Conservation (phyloP, 139 green algal species). For the Chlorella sp. region DNA sequence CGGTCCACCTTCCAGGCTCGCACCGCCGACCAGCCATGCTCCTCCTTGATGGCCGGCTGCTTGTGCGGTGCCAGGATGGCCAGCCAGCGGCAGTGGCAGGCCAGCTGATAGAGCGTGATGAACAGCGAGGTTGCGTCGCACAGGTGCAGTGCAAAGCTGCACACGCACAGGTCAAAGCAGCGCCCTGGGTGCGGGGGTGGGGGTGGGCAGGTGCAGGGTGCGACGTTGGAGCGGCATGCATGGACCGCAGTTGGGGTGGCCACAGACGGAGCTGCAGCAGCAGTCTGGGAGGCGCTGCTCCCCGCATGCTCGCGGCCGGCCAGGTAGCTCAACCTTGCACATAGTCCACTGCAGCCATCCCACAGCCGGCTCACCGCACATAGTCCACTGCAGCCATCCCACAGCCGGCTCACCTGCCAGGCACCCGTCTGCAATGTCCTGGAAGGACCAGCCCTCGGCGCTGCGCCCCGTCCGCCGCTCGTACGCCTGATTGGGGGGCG, state of each 20-base stretch:
- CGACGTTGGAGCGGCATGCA: too few species aligned
- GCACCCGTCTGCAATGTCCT: conserved; percentile 15
- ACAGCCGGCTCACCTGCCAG: background rate
- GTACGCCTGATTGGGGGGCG: background rate
- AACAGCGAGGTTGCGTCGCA: conserved; percentile 2
- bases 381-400: too few species aligned
- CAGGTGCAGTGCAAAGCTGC: conserved; percentile 26
- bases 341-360: too few species aligned
- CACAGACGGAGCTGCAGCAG: too few species aligned
- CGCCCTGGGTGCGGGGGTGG: background rate
- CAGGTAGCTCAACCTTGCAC: too few species aligned
- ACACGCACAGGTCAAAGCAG: conserved; percentile 7
- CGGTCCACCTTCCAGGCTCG: background rate
- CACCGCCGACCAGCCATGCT: conserved; percentile 18
- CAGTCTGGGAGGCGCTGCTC: too few species aligned
- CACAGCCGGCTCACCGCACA: too few species aligned
- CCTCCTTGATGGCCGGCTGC: background rate
- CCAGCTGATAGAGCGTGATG: conserved; percentile 23
- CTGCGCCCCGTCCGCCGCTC: background rate
- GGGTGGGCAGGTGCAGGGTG: background rate
- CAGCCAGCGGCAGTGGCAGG: conserved; percentile 22
- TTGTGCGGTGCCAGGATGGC: conserved; percentile 10
- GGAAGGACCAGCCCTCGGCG: background rate
- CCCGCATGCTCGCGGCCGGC: too few species aligned
- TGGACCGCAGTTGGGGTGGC: too few species aligned